These are phyloP conservation scores for Pythium dissotocum DNA, from an alignment of 352 stramenopile species.

Conservation along the genomic window DNA sequence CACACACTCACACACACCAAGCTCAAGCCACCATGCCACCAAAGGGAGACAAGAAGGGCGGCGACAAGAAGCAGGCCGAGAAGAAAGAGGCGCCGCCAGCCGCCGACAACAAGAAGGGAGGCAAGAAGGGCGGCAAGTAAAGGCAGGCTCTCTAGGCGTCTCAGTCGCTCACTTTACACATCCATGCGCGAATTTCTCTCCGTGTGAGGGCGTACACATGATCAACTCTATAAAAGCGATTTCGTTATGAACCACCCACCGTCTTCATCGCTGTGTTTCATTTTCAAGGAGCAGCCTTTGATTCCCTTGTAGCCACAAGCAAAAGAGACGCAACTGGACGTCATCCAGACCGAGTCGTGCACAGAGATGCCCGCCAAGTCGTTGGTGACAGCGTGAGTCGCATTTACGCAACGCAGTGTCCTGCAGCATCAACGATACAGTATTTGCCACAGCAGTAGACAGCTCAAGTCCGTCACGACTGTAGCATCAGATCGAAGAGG, in stretches of 20 bases:
- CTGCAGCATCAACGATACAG: too few species aligned
- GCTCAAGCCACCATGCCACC: slow-evolving; percentile 20
- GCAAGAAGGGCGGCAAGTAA: slow-evolving; percentile 50
- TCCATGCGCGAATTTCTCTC: neutral
- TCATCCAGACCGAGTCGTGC: neutral
- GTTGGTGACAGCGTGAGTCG: neutral
- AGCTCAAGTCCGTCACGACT: too few species aligned
- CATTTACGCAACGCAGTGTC: too few species aligned
- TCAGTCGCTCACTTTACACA: too few species aligned
- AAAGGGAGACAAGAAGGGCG: slow-evolving; percentile 27
- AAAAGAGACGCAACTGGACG: too few species aligned
- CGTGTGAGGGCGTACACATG: neutral
- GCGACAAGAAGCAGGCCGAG: slow-evolving; percentile 28
- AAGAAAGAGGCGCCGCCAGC: slow-evolving; percentile 30
- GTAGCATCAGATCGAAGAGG: neutral
- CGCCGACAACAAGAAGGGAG: slow-evolving; percentile 37
- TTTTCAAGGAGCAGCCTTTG: too few species aligned
- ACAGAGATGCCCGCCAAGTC: neutral
- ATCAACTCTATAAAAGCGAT: neutral
- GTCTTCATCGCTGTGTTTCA: too few species aligned
- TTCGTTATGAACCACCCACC: neutral
- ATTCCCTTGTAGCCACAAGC: too few species aligned
- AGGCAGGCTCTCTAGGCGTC: too few species aligned
- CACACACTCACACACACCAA: neutral
- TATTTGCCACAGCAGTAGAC: too few species aligned